Evolutionary conservation across 805 yeast species (phyloP), one percentile per base, ranked within the genome.

Genomic region (Priceomyces haplophilus): DNA sequence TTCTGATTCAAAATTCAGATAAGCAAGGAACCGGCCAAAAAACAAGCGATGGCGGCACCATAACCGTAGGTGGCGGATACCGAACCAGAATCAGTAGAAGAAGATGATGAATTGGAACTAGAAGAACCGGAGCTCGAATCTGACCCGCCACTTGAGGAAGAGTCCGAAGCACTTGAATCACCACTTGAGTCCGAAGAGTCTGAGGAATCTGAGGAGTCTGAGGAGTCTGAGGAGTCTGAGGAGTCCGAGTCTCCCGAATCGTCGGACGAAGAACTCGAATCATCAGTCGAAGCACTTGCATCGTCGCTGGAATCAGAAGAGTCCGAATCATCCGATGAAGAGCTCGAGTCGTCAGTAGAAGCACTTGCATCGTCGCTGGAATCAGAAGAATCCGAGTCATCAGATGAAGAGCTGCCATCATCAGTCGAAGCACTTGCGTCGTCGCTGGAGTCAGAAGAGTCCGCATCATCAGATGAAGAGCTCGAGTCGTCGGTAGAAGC

Each of bases 21-120:
- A 47, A 55, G 50, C 42, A 53, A 45, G 15, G 53, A 44, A 41
- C 59, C 61, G 29, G 45, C 51, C 32, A 46, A 42, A 31, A 48
- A 47, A 31, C 52, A 55, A 24, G 50, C 51, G 23, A 46, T 48
- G 16, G 53, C 54, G 18, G 51, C 13, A 23, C 57, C 55, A 44
- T 41, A 45, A 20, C 47, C 43, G 17, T 37, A 42, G 3, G 35
- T 17, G 12, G 25, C 21, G 46, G 55, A 55, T 60, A 59, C 36
- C 52, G 53, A 49, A 21, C 55, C 40, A 13, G 51, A 41, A 8
- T 29, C 12, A 8, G 41, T 31, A 19, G 43, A 35, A 11, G 40
- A 29, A 5, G 29, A 20, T 21, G 36, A 37, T 19, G 27, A 35
- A 8, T 30, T 24, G 23, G 41, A 36, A 2, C 40, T 29, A 15